phyloP scores from a whole-genome alignment of 257 asterid genomes.

The Jaltomata sinuosa region DNA sequence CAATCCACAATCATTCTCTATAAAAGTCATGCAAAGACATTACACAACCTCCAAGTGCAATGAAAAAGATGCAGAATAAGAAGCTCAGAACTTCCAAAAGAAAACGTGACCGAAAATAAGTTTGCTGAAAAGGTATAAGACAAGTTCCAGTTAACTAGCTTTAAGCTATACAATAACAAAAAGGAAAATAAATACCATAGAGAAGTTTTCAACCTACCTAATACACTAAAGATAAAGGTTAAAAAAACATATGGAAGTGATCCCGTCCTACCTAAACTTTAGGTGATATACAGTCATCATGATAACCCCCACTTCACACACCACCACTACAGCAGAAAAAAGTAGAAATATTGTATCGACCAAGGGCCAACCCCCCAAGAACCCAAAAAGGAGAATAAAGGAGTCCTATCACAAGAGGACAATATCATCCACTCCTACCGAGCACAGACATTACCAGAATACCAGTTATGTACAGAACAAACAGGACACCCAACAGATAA shows the following conservation, averaged over 20 bases:
- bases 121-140: not conserved
- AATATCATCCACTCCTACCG: not conserved
- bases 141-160: not conserved
- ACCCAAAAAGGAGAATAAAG: not conserved
- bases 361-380: not conserved
- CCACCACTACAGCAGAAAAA: not conserved
- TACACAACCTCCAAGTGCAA: not conserved
- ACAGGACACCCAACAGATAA: not conserved
- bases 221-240: not conserved
- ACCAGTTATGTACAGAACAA: not conserved
- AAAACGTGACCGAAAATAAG: not conserved
- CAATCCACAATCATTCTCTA: not conserved
- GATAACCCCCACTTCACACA: not conserved
- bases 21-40: not conserved
- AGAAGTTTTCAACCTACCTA: not conserved
- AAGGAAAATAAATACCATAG: not conserved
- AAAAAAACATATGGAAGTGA: not conserved
- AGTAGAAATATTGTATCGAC: not conserved
- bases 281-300: not conserved
- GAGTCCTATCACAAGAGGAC: not conserved
- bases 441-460: not conserved
- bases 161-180: not conserved
- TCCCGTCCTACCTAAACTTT: not conserved
- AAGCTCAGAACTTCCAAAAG: not conserved
- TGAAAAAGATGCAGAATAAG: not conserved